Evolutionary conservation across 23 red algal genomes (phyloP).

Genomic region (Gracilariopsis chorda): DNA sequence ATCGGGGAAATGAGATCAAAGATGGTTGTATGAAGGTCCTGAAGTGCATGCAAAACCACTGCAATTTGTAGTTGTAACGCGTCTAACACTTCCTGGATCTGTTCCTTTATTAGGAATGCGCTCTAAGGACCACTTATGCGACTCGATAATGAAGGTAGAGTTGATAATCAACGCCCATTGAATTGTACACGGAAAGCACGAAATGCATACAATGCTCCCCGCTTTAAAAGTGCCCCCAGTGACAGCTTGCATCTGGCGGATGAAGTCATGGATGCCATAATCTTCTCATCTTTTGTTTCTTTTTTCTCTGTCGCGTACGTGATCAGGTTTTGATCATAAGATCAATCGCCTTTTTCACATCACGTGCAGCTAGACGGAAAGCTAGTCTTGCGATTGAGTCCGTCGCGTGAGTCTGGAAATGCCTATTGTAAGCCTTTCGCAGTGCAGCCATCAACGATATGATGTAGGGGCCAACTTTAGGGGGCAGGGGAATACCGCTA

Average conservation of each 20-base stretch:
- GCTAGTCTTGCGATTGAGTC: constrained; percentile 31
- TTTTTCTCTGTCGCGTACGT: constrained; percentile 62
- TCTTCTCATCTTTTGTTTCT: constrained; percentile 11
- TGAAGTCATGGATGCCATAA: constrained; percentile 17
- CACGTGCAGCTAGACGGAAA: constrained; percentile 41
- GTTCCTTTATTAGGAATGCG: background rate
- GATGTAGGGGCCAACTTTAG: constrained; percentile 75
- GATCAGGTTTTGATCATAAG: constrained; percentile 87
- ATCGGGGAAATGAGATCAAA: constrained; percentile 51
- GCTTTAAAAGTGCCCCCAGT: background rate
- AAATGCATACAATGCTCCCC: constrained; percentile 51
- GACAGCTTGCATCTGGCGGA: background rate
- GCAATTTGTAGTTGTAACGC: constrained; percentile 45
- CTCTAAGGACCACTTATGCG: constrained; percentile 16
- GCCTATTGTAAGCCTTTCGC: constrained; percentile 22
- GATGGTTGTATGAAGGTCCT: constrained; percentile 12
- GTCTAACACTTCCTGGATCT: background rate
- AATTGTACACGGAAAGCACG: constrained; percentile 49
- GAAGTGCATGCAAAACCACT: constrained; percentile 13
- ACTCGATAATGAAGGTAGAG: constrained; percentile 72
- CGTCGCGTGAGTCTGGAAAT: constrained; percentile 55
- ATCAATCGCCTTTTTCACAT: constrained; percentile 39
- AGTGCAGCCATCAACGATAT: constrained; percentile 61
- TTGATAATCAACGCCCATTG: constrained; percentile 31
- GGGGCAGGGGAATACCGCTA: constrained; percentile 38